Evolutionary conservation across 192 early-diverging fungal genomes (phyloP).

Genomic region (Coemansia sp.): DNA sequence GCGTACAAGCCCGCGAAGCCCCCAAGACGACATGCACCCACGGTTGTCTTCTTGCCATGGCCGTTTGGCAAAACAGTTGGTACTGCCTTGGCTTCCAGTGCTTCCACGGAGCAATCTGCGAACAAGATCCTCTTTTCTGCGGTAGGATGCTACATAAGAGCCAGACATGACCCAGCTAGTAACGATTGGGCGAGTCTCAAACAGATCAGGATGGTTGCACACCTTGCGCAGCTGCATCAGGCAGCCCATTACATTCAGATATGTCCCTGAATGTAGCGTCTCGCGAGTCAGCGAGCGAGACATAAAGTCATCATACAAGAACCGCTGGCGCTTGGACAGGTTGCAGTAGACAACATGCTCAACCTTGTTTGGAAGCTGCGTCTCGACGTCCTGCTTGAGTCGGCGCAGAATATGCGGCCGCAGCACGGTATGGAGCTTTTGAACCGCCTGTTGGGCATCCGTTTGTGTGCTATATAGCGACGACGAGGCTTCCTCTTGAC

Average conservation of each 20-base stretch:
- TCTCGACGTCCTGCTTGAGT: slow-evolving; percentile 95
- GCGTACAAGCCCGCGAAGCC: slow-evolving; percentile 18
- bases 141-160: slow-evolving; percentile 60
- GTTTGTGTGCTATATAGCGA: slow-evolving; percentile 59
- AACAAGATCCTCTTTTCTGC: slow-evolving; percentile 60
- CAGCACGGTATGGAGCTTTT: slow-evolving; percentile 74
- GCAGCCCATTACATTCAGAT: slow-evolving; percentile 73
- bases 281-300: slow-evolving; percentile 75
- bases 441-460: slow-evolving; percentile 66
- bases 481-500: background rate
- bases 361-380: slow-evolving; percentile 87
- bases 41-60: slow-evolving; percentile 2
- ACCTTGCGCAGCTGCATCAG: slow-evolving; percentile 95
- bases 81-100: background rate
- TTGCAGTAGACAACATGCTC: slow-evolving; percentile 82
- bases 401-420: slow-evolving; percentile 88
- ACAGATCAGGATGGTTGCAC: slow-evolving; percentile 93
- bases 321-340: slow-evolving; percentile 65
- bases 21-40: slow-evolving; percentile 10
- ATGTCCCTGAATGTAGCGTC: slow-evolving; percentile 68
- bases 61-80: background rate
- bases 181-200: slow-evolving; percentile 66
- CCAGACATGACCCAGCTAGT: slow-evolving; percentile 67
- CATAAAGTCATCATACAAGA: slow-evolving; percentile 77
- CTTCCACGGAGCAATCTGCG: slow-evolving; percentile 24